Base-by-base conservation (phyloP, 2,329 filamentous ascomycete species). In the Trichoderma cornu-damae region DNA sequence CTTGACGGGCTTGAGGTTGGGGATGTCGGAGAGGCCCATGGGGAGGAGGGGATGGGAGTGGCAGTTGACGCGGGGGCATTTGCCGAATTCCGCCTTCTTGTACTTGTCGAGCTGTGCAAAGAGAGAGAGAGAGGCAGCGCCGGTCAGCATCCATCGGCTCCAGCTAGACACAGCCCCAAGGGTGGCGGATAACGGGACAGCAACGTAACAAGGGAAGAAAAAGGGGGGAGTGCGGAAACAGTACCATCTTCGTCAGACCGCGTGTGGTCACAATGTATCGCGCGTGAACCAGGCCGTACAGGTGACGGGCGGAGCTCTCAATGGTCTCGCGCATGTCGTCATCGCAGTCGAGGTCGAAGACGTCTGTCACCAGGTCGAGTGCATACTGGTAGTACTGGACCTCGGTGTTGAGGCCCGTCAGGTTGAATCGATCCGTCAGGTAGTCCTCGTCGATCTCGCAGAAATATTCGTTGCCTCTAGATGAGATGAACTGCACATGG, bases 361-460 rank as follows among this genome's bases (percentile, higher is more conserved):
- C 93, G 68, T 99, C 94, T 50, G 94, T 99, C 58, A 99, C 90
- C 14, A 99, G 84, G 70, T 99, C 94, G 44, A 99, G 83, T 14
- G 94, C 94, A 83, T 99, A 96, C 74, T 99, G 94, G 69, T 99
- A 99, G 78, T 97, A 96, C 69, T 96, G 90, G 12, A 99, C 94
- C 72, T 99, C 94, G 34, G 90, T 93, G 75, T 97, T 96, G 50
- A 99, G 83, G 35, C 94, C 94, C 0, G 94, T 99, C 61, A 99
- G 79, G 75, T 99, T 99, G 82, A 99, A 99, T 50, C 94, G 87
- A 73, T 99, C 94, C 51, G 92, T 97, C 46, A 99, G 82, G 74
- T 99, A 99, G 68, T 99, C 94, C 73, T 99, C 94, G 74, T 99
- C 94, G 68, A 99, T 97, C 72, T 99, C 94, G 82, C 94, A 99